These are phyloP conservation scores for Linderniella brevidens DNA, from an alignment of 257 asterid genomes.

Conservation along the genomic window DNA sequence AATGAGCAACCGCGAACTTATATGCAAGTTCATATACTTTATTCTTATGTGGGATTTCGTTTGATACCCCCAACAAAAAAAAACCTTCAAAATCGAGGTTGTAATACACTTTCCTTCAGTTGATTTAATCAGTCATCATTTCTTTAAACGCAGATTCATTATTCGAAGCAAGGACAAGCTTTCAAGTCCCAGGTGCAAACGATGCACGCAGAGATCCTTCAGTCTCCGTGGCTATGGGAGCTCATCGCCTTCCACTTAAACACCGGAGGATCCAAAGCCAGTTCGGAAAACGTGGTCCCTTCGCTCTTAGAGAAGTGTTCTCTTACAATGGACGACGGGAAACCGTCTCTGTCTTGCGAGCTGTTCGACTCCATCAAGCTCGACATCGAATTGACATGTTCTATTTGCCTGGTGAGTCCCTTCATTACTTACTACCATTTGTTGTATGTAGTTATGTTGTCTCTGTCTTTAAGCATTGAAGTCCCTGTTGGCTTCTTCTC, in stretches of 20 bases:
- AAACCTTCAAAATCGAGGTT: not conserved
- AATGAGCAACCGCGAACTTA: too few relatives aligned
- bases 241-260: slow-evolving; percentile 86
- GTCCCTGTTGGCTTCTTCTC: not conserved
- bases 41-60: too few relatives aligned
- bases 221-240: slow-evolving; percentile 92
- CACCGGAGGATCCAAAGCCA: slow-evolving; percentile 23
- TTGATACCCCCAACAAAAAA: too few relatives aligned
- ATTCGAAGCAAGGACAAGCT: slow-evolving; percentile 89
- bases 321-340: slow-evolving; percentile 34
- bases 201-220: slow-evolving; percentile 81
- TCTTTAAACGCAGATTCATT: slow-evolving; percentile 38
- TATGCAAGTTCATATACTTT: too few relatives aligned
- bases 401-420: slow-evolving; percentile 79
- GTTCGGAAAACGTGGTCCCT: slow-evolving; percentile 19
- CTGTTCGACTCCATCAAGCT: slow-evolving; percentile 64
- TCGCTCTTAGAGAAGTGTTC: slow-evolving; percentile 59
- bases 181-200: slow-evolving; percentile 75
- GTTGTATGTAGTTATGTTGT: not conserved
- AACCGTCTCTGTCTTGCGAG: slow-evolving; percentile 59
- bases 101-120: not conserved
- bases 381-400: slow-evolving; percentile 78
- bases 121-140: not conserved
- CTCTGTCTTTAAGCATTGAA: not conserved
- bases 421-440: not conserved